phyloP scores from a whole-genome alignment of 2,329 filamentous ascomycete species.

The Plenodomus biglobosus region DNA sequence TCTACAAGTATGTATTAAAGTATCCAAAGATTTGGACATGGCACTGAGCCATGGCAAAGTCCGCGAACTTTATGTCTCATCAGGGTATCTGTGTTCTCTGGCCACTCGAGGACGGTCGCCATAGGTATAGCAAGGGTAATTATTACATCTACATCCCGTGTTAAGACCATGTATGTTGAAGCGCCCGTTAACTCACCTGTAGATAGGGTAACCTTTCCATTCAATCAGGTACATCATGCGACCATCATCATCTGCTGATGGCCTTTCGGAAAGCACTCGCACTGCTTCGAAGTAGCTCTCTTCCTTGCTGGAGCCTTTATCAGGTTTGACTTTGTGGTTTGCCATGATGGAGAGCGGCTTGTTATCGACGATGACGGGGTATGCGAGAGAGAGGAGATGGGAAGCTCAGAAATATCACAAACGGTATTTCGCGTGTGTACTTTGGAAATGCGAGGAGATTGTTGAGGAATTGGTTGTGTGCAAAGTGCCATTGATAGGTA shows the following conservation, averaged over 20 bases:
- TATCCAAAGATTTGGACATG: too few relatives aligned
- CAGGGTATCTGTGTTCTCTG: not conserved
- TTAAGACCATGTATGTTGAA: slow-evolving; percentile 1
- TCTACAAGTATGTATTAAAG: not conserved
- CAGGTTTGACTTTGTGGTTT: too few relatives aligned
- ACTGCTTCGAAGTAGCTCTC: slow-evolving; percentile 21
- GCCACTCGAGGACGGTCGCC: not conserved
- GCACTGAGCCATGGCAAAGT: too few relatives aligned
- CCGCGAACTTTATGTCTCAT: too few relatives aligned
- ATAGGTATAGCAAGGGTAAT: not conserved
- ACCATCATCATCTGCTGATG: slow-evolving; percentile 49
- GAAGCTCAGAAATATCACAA: too few relatives aligned
- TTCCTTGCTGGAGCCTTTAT: slow-evolving; percentile 8
- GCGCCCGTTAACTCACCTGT: slow-evolving; percentile 17
- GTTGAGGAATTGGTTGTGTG: not conserved
- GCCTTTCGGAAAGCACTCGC: slow-evolving; percentile 27
- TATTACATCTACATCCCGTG: slow-evolving; percentile 12
- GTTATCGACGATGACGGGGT: too few relatives aligned
- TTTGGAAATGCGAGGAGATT: not conserved
- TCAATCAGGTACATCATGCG: slow-evolving; percentile 60
- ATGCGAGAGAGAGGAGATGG: not conserved
- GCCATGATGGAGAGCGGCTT: slow-evolving; percentile 56
- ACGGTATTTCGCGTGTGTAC: too few relatives aligned
- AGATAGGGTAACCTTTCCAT: slow-evolving; percentile 62
- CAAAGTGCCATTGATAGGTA: too few relatives aligned